Evolutionary conservation across 2,329 filamentous ascomycete species (phyloP), one percentile per base, ranked within the genome.

Genomic region (Cladosporium sp.): DNA sequence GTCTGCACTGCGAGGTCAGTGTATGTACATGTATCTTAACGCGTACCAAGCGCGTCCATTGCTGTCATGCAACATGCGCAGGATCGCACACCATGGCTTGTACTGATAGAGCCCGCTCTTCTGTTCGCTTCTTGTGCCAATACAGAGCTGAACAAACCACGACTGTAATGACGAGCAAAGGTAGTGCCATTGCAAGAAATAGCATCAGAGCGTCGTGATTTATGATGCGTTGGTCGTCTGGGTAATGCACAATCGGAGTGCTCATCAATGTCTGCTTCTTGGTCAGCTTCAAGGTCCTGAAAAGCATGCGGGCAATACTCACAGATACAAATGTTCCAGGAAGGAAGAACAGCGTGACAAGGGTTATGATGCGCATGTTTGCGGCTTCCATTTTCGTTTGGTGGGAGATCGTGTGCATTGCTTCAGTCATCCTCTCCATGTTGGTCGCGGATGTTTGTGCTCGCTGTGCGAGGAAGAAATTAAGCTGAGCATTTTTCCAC

Each of bases 261-360:
- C 77, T 79, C 77, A 80, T 79, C 49, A 80, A 73, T 5, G 78
- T 80, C 78, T 80, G 54, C 16, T 6, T 10, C 6, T 8, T 7
- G 21, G 16, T 63, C 36, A 58, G 26, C 21, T 16, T 18, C 10
- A 39, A 18, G 32, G 26, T 16, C 21, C 5, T n/a, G 23, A 48
- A 5, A n/a, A 21, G 16, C 3, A 21, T n/a, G 23, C 5, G 34
- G 39, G 5, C 6, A 48, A 58, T 23, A 71, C 77, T 70, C 73
- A 80, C 79, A 10, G 78, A 78, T 8, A 81, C 77, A 66, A 80
- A 81, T 0, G 79, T 81, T 1, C 75, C 79, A 2, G 79, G 79
- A 0, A 81, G 69, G 63, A 80, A 81, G 63, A 81, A 78, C 0
- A 81, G 64, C 0, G 79, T 80, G 1, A 81, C 79, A 0, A 78